A percentile compares a stretch with the other conserved stretches of the same genome.
These are phyloP conservation scores for Colletotrichum agaves DNA, from an alignment of 2,329 filamentous ascomycete genomes.

Conservation along the genomic window DNA sequence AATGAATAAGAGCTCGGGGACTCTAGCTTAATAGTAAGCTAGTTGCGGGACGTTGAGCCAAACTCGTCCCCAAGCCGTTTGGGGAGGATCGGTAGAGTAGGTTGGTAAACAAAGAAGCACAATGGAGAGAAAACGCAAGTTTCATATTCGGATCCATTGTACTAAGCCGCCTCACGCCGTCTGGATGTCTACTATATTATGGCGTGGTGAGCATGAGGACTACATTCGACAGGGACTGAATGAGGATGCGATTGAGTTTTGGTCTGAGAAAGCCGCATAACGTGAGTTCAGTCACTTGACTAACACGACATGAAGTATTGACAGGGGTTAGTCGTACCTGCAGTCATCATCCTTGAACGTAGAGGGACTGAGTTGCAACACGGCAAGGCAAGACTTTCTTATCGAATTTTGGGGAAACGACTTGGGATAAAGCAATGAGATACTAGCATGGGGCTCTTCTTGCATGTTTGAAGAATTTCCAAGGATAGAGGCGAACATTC, in stretches of 20 bases:
- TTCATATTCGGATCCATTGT: neutral
- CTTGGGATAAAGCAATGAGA: conserved; percentile 1
- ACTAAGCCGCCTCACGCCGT: neutral
- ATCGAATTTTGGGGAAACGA: neutral
- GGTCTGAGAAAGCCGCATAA: neutral
- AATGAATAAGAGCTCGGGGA: neutral
- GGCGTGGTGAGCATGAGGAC: conserved; percentile 5
- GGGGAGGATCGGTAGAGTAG: neutral
- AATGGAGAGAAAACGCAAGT: neutral
- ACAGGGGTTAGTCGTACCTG: neutral
- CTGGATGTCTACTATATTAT: neutral
- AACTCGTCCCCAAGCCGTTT: neutral
- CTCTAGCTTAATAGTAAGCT: neutral
- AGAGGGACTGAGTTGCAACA: neutral
- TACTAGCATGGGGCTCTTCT: neutral
- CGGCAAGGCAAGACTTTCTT: neutral
- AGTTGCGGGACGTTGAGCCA: neutral
- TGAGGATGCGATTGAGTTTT: neutral
- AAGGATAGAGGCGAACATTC: neutral
- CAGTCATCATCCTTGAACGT: conserved; percentile 1
- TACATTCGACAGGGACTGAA: neutral
- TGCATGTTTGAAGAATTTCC: conserved; percentile 6
- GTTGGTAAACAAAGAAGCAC: neutral
- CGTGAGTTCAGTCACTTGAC: neutral
- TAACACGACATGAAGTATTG: neutral